Evolutionary conservation across 2,329 filamentous ascomycete genomes (phyloP).

Genomic region (Conoideocrella luteorostrata): DNA sequence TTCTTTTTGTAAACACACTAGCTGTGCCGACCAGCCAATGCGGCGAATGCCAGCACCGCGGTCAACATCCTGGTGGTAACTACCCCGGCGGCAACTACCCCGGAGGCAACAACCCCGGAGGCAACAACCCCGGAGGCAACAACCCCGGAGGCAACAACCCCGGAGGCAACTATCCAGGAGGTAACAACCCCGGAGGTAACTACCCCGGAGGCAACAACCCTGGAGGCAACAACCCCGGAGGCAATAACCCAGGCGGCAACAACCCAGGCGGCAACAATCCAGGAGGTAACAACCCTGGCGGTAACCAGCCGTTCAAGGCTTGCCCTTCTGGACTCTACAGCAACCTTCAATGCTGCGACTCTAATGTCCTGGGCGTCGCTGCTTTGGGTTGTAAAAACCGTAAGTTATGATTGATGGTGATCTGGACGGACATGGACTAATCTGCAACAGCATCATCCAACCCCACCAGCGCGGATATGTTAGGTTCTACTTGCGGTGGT

Average conservation of each 20-base stretch:
- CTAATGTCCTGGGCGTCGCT: slow-evolving; percentile 10
- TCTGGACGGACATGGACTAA: not conserved
- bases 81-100: not conserved
- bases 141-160: not conserved
- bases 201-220: not conserved
- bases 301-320: slow-evolving; percentile 1
- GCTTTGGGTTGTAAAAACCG: slow-evolving; percentile 10
- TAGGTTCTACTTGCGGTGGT: not conserved
- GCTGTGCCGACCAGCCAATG: slow-evolving; percentile 11
- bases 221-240: slow-evolving; percentile 1
- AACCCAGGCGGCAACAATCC: not conserved
- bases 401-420: slow-evolving; percentile 2
- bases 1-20: slow-evolving; percentile 12
- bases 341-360: slow-evolving; percentile 11
- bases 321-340: slow-evolving; percentile 8
- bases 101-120: slow-evolving; percentile 3
- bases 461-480: not conserved
- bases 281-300: slow-evolving; percentile 4
- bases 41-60: slow-evolving; percentile 5
- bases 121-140: not conserved
- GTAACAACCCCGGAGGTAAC: not conserved
- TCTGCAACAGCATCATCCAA: not conserved
- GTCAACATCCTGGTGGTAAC: not conserved
- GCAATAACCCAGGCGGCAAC: not conserved
- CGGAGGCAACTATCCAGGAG: not conserved